phyloP scores from a whole-genome alignment of 169 alveolate species.

The Eimeria maxima region DNA sequence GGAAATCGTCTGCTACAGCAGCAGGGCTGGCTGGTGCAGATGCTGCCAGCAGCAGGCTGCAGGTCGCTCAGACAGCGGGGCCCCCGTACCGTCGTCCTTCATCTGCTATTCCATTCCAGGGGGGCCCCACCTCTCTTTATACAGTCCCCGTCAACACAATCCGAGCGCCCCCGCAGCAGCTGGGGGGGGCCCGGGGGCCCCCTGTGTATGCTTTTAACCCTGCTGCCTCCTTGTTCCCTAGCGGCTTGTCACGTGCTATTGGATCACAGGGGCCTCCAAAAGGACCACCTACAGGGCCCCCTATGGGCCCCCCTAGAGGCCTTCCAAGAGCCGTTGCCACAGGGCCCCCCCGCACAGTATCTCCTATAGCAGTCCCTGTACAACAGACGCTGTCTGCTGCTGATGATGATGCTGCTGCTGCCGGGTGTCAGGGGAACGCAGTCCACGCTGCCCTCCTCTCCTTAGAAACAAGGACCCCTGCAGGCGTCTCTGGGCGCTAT shows the following conservation, averaged over 20 bases:
- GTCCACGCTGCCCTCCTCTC: no score
- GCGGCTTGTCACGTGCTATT: not conserved
- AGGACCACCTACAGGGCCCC: not conserved
- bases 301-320: not conserved
- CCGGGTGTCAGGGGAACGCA: no score
- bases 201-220: not conserved
- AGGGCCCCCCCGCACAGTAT: not conserved
- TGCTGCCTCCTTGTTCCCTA: not conserved
- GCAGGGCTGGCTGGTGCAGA: not conserved
- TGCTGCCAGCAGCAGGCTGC: not conserved
- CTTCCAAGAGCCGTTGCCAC: not conserved
- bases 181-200: slow-evolving; percentile 28
- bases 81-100: not conserved
- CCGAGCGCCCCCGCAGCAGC: not conserved
- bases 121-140: not conserved
- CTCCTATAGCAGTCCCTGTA: no score
- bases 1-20: not conserved
- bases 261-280: not conserved
- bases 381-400: no score
- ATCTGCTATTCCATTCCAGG: not conserved
- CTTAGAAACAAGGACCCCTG: no score
- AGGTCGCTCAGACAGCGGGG: not conserved
- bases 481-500: no score
- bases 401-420: no score
- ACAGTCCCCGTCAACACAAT: not conserved